Evolutionary conservation across 805 yeast genomes (phyloP), one percentile per base, ranked within the genome.

Genomic region (Ogataea wickerhamii): DNA sequence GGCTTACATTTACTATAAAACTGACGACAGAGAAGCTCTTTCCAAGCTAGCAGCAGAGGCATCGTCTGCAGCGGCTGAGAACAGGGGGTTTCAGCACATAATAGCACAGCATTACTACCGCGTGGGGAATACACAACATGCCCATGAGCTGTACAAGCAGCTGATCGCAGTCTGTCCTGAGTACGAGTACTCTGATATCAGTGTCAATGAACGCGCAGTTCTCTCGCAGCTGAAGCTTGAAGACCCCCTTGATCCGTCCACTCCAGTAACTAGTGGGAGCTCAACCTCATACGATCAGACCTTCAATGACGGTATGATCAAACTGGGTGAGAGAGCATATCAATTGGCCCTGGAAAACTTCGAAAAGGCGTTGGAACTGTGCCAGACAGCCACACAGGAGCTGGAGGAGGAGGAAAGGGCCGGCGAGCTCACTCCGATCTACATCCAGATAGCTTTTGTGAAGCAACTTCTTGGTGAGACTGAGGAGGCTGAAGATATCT

Each of bases 141-240:
- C 87, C 0, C 60, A 70, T 41, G 51, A 55, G 6, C 36, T 77
- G 4, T 83, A 82, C 52, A 58, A 58, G 25, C 62, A 61, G 4
- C 59, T 75, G 40, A 53, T 68, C 3, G 36, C 56, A 6, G 38
- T 40, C 11, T 31, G 36, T 5, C 59, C 66, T 20, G 63, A 61
- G 29, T 74, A 71, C 37, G 81, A 72, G 47, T 51, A 49, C 17
- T 51, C 67, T 25, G 89, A 82, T 56, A 54, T 80, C 38, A 52
- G 66, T 20, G 80, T 80, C 30, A 83, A 83, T 54, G 84, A 82
- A 57, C 69, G 81, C 42, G 87, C 89, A 3, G 70, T 78, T n/a
- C 60, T 75, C 18, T 76, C 85, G 8, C 84, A 76, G 53, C 32
- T 55, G 34, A 53, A 54, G 24, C 31, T 32, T 14, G 37, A 40